These are phyloP conservation scores for Pseudocercospora fuligena DNA, from an alignment of 2,329 filamentous ascomycete species.

Conservation along the genomic window DNA sequence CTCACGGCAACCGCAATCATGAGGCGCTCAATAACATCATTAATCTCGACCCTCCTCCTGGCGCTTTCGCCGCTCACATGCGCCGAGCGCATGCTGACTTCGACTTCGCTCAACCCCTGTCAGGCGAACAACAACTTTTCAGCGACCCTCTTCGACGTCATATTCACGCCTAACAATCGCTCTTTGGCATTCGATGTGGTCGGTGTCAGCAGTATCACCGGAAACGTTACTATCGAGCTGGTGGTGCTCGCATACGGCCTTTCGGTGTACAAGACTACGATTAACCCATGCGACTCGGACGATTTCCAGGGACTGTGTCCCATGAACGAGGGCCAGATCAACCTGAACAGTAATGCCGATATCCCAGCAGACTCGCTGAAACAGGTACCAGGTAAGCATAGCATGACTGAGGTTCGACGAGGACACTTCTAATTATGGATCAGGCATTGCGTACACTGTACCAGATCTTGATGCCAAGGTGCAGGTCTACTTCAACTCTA, in stretches of 20 bases:
- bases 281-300: conserved; percentile 76
- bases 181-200: conserved; percentile 75
- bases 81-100: conserved; percentile 72
- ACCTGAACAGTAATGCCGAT: conserved; percentile 72
- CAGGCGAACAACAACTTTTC: conserved; percentile 84
- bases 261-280: conserved; percentile 65
- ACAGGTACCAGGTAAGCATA: conserved; percentile 66
- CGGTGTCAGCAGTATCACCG: conserved; percentile 81
- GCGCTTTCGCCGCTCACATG: conserved; percentile 53
- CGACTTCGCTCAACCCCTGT: conserved; percentile 83
- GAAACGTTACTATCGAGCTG: conserved; percentile 78
- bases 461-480: conserved; percentile 90
- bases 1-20: conserved; percentile 28
- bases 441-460: conserved; percentile 81
- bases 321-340: conserved; percentile 83
- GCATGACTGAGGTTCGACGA: background rate
- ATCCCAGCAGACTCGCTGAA: conserved; percentile 63
- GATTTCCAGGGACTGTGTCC: conserved; percentile 79
- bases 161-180: conserved; percentile 75
- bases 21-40: conserved; percentile 35
- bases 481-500: conserved; percentile 78
- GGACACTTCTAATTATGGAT: conserved; percentile 10
- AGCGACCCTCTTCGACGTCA: conserved; percentile 85
- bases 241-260: conserved; percentile 83
- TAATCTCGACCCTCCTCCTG: conserved; percentile 39